Evolutionary conservation across 345 rosid species (phyloP), one percentile per base, ranked within the genome.

Genomic region (Gossypium arboreum): DNA sequence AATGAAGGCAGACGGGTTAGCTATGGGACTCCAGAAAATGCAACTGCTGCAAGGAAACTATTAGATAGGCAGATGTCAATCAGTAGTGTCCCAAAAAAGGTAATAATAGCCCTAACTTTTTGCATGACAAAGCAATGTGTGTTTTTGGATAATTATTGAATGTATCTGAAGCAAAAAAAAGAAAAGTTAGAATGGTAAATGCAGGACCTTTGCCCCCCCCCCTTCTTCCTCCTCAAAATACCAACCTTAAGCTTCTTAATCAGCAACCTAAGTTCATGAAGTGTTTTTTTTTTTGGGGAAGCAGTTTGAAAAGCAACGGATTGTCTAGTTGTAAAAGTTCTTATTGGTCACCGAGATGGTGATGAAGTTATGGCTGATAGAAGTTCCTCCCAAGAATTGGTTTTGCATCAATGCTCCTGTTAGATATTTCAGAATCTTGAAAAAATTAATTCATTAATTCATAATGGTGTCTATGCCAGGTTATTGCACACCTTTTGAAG

Each of bases 1-100:
- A 95, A 93, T 80, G 99, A 95, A 84, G 97, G 97, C 74, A 89
- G 98, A 66, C 91, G 98, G 85, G 98, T 93, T 76, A 86, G 97
- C 83, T 91, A 94, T 78, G 98, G 97, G 65, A 91, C 94, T 59
- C 92, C 98, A 1, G 99, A 91, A 85, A 93, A 85, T 86, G 94
- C 97, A 78, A 86, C 89, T 71, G 99, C 97, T 57, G 97, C 99
- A 11, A 93, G 99, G 80, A 95, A 95, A 84, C 87, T 91, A 79
- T 77, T 95, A 79, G 97, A 95, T 86, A 88, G 98, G 74, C 98
- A 95, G 84, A 92, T 91, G 97, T 95, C 98, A 48, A 88, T 91
- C 78, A 93, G 81, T 63, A 93, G 96, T 83, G 94, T 95, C 75
- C 92, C 99, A 0, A 95, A 95, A 82, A 95, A 91, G 97, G 99